These are phyloP conservation scores for Fragaria iinumae DNA, from an alignment of 306 rosid species.

Conservation along the genomic window DNA sequence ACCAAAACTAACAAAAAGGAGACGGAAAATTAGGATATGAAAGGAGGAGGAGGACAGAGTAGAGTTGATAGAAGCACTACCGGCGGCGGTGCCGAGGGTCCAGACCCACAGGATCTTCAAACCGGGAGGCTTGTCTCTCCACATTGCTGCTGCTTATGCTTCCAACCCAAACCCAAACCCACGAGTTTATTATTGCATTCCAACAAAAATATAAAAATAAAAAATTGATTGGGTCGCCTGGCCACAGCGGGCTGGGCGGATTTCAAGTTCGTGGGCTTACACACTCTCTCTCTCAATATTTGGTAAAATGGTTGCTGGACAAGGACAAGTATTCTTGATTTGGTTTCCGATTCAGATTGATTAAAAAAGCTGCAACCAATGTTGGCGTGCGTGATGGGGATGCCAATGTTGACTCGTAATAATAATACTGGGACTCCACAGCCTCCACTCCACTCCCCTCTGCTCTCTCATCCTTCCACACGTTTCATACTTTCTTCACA, in stretches of 20 bases:
- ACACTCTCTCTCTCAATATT: too few species aligned
- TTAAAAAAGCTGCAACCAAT: not conserved
- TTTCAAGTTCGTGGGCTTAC: too few species aligned
- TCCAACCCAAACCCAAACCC: too few species aligned
- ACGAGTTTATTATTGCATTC: too few species aligned
- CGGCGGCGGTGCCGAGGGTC: slow-evolving; percentile 90
- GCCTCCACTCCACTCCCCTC: too few species aligned
- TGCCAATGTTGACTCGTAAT: too few species aligned
- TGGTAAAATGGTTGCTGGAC: not conserved
- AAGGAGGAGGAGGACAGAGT: not conserved
- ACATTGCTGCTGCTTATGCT: slow-evolving; percentile 30
- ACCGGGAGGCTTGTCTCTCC: slow-evolving; percentile 70
- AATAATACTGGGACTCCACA: too few species aligned
- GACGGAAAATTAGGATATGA: not conserved
- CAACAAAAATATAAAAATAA: too few species aligned
- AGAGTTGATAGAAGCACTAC: slow-evolving; percentile 20
- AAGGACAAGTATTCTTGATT: not conserved
- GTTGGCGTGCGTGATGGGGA: not conserved
- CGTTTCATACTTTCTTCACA: too few species aligned
- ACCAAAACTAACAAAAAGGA: slow-evolving; percentile 42
- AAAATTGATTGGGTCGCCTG: too few species aligned
- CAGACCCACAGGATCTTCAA: slow-evolving; percentile 83
- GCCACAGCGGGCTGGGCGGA: too few species aligned
- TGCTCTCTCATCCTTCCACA: too few species aligned
- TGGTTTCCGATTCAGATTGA: not conserved